phyloP scores from a whole-genome alignment of 129 eudicot species.

The Deinandra increscens region DNA sequence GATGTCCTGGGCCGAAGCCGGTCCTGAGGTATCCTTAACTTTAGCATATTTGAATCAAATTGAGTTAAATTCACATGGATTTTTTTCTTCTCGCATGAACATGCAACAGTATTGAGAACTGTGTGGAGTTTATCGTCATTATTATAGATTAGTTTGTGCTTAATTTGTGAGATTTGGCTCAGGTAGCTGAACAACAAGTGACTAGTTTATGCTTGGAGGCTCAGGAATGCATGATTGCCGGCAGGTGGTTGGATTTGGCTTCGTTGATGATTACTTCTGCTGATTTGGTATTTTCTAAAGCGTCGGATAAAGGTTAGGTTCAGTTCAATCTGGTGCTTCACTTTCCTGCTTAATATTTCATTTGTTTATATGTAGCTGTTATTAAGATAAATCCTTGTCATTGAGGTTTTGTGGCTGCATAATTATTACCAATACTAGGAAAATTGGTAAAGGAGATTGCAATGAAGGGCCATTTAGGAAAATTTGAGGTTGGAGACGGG shows the following conservation, averaged over 20 bases:
- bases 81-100: not conserved
- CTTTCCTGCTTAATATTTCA: not conserved
- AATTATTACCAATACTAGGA: too few species aligned
- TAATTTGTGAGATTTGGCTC: conserved; percentile 14
- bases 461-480: too few species aligned
- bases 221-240: conserved; percentile 54
- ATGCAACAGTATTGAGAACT: not conserved
- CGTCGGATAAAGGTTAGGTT: conserved; percentile 66
- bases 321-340: not conserved
- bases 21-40: conserved; percentile 58
- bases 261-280: conserved; percentile 81
- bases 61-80: not conserved
- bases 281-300: conserved; percentile 64
- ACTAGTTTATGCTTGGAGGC: conserved; percentile 68
- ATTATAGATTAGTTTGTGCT: not conserved
- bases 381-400: not conserved
- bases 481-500: too few species aligned
- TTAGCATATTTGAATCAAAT: not conserved
- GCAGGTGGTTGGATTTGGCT: conserved; percentile 83
- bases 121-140: not conserved
- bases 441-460: too few species aligned
- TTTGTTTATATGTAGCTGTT: not conserved
- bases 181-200: conserved; percentile 87
- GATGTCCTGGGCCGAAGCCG: conserved; percentile 87
- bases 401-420: not conserved